Evolutionary conservation across 1,284 basidiomycete genomes (phyloP).

Genomic region (Filobasidium uniguttulatum): DNA sequence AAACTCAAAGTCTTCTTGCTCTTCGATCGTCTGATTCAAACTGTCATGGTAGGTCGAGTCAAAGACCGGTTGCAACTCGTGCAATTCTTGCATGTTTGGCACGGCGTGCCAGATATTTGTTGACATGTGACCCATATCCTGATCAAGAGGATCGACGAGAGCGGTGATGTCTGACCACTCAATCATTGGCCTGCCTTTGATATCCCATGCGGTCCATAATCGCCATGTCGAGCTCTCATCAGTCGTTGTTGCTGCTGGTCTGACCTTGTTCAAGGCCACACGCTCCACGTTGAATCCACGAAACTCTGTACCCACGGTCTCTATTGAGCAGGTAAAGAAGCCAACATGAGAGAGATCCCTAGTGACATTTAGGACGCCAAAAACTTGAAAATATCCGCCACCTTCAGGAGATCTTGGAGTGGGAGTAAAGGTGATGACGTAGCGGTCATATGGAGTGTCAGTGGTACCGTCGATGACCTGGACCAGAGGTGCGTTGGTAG

Average conservation of each 20-base stretch:
- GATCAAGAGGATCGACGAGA: conserved; percentile 12
- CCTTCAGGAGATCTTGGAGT: conserved; percentile 23
- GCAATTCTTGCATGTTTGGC: not conserved
- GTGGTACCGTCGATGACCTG: conserved; percentile 27
- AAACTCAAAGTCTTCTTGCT: conserved; percentile 15
- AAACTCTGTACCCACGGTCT: conserved; percentile 24
- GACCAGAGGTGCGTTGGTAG: conserved; percentile 20
- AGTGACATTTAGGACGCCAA: conserved; percentile 23
- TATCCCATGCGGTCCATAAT: conserved; percentile 39
- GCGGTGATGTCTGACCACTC: conserved; percentile 15
- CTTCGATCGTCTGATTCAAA: conserved; percentile 38
- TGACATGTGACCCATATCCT: conserved; percentile 21
- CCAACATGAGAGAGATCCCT: conserved; percentile 23
- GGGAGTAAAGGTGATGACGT: conserved; percentile 32
- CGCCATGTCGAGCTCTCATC: conserved; percentile 21
- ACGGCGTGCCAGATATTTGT: conserved; percentile 12
- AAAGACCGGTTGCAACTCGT: conserved; percentile 52
- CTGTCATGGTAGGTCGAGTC: conserved; percentile 79
- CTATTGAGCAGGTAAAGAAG: conserved; percentile 20
- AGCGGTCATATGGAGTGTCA: conserved; percentile 26
- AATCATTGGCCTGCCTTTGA: conserved; percentile 21
- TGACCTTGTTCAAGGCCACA: not conserved
- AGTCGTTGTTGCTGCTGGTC: not conserved
- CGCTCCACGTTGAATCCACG: conserved; percentile 35
- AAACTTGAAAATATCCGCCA: conserved; percentile 33